A percentile compares a stretch with the other conserved stretches of the same genome.
These are phyloP conservation scores for Carex cristatella DNA, from an alignment of 176 grass and related monocot species.

Conservation along the genomic window DNA sequence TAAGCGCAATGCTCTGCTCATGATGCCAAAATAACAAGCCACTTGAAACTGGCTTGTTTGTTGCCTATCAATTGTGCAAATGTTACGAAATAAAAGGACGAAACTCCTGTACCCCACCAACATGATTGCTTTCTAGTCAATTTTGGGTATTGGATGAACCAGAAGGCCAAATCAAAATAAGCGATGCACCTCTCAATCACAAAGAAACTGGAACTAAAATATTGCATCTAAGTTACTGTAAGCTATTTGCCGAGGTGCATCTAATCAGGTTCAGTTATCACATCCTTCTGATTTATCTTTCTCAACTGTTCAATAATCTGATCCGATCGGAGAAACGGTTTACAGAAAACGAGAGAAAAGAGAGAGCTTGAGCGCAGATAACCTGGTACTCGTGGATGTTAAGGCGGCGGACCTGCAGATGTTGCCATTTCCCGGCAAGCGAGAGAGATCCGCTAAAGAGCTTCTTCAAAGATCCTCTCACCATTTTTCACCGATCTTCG, in stretches of 20 bases:
- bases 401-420: constrained; percentile 97
- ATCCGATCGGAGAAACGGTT: background rate
- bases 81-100: background rate
- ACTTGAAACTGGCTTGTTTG: background rate
- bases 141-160: background rate
- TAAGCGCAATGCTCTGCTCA: background rate
- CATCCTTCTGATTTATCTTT: background rate
- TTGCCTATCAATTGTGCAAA: background rate
- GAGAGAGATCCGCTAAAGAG: constrained; percentile 54
- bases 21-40: background rate
- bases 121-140: background rate
- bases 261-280: background rate
- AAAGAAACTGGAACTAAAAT: background rate
- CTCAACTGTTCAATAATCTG: background rate
- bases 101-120: background rate
- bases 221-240: background rate
- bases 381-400: constrained; percentile 99
- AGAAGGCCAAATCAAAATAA: background rate
- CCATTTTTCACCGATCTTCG: constrained; percentile 31
- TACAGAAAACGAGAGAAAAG: background rate
- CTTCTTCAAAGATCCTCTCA: constrained; percentile 69
- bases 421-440: constrained; percentile 84
- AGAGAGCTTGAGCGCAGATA: background rate
- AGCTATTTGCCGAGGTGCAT: background rate
- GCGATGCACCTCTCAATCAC: background rate